phyloP scores from a whole-genome alignment of 176 grass and related monocot species.

The Oryza coarctata region DNA sequence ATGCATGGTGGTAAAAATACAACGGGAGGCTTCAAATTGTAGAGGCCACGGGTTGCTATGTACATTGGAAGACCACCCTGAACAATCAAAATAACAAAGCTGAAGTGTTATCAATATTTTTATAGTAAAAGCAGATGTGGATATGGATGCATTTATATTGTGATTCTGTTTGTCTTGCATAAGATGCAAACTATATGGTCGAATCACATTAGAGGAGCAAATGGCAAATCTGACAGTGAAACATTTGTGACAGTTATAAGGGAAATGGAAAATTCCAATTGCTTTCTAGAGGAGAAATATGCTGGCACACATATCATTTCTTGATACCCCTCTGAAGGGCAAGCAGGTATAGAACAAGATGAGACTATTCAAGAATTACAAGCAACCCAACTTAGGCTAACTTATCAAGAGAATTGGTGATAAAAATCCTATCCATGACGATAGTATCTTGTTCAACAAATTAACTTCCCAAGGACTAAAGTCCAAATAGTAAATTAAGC shows the following conservation, averaged over 20 bases:
- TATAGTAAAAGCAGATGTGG: neutral
- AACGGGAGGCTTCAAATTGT: slow-evolving; percentile 83
- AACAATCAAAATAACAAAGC: slow-evolving; percentile 20
- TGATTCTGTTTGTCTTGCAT: neutral
- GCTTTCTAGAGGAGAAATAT: neutral
- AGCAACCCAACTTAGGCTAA: neutral
- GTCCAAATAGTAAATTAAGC: neutral
- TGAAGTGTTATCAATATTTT: neutral
- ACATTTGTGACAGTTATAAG: neutral
- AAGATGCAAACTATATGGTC: too few relatives aligned
- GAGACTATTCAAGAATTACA: neutral
- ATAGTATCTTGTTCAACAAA: neutral
- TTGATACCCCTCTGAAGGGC: neutral
- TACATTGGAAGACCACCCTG: slow-evolving; percentile 95
- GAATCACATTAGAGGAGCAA: slow-evolving; percentile 2
- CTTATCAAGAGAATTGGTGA: neutral
- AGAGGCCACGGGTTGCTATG: slow-evolving; percentile 76
- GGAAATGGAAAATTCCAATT: neutral
- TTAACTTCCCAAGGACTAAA: neutral
- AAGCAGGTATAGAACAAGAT: neutral
- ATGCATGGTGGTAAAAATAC: slow-evolving; percentile 95
- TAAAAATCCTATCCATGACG: neutral
- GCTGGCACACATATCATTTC: neutral
- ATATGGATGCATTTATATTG: neutral
- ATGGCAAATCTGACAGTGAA: neutral